Evolutionary conservation across 1,139 yeast species (phyloP), one percentile per base, ranked within the genome.

Genomic region (Maudiozyma humilis): DNA sequence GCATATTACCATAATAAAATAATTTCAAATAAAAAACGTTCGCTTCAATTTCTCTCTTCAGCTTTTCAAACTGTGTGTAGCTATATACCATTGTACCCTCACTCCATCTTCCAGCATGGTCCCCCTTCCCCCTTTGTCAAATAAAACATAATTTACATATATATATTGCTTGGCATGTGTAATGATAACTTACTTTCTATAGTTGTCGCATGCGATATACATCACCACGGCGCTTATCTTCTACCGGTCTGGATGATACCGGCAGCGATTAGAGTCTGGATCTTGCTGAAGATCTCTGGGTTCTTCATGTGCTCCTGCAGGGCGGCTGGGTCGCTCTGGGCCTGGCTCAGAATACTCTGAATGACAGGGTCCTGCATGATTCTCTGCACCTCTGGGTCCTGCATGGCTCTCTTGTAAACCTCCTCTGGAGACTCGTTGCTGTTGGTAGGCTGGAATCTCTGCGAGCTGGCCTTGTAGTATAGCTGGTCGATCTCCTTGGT

Each of bases 251-350:
- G 84, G 62, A 93, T 89, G 47, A 93, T 87, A 63, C 99, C 99
- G 29, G 98, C 96, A 46, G 96, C 95, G 63, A 89, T 82, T 67
- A 93, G 76, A 61, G 85, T 76, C 65, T 85, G 84, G 59, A 93
- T 81, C 78, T 91, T 93, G 66, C 80, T 82, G 59, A 81, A 78
- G 44, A 93, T 88, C 52, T 81, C 94, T 32, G 98, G 97, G 68
- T 91, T 93, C 73, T 78, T 85, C 96, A 93, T 88, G 68, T 93
- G 98, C 56, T 91, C 97, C 64, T 86, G 93, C 56, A 93, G 75
- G 40, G 98, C 97, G 42, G 95, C 95, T 39, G 98, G 98, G 64
- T 93, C 85, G 50, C 81, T 87, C 66, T 84, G 86, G 16, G 97
- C 98, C 70, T 93, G 98, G 53, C 79, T 82, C 63, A 93, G 75